Evolutionary conservation across 352 stramenopile genomes (phyloP).

Genomic region (Phytophthora fragariae): DNA sequence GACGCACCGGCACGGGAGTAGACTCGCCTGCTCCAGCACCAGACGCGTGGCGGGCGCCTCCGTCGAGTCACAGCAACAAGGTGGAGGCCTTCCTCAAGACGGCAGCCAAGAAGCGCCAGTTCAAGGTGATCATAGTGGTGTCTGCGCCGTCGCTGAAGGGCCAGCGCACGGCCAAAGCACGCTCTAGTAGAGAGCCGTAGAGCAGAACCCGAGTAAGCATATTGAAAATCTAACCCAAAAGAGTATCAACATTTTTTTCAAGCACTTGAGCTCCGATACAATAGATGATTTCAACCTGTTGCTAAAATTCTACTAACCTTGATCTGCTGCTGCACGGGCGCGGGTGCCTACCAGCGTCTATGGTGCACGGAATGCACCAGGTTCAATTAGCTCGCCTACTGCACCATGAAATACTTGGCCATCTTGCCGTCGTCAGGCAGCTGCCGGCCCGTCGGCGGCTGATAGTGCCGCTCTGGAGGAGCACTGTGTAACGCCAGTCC

Average conservation of each 20-base stretch:
- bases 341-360: constrained; percentile 67
- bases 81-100: constrained; percentile 93
- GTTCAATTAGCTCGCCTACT: constrained; percentile 85
- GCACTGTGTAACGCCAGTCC: background rate
- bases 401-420: constrained; percentile 87
- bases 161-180: constrained; percentile 83
- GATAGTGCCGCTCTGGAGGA: background rate
- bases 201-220: too few species aligned
- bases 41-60: constrained; percentile 8
- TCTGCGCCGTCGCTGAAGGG: constrained; percentile 94
- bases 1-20: constrained; percentile 90
- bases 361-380: constrained; percentile 83
- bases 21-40: constrained; percentile 42
- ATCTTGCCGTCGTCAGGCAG: constrained; percentile 80
- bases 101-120: constrained; percentile 93
- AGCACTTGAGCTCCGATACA: too few species aligned
- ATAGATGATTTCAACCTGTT: too few species aligned
- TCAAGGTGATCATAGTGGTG: constrained; percentile 97
- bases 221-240: too few species aligned
- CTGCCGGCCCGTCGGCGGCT: constrained; percentile 23
- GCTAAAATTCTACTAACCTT: constrained; percentile 39
- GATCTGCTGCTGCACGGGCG: constrained; percentile 61
- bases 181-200: constrained; percentile 75
- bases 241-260: too few species aligned
- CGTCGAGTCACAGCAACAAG: constrained; percentile 64